Evolutionary conservation across 108 stramenopile genomes (phyloP).

Genomic region (Nitzschia inconspicua): DNA sequence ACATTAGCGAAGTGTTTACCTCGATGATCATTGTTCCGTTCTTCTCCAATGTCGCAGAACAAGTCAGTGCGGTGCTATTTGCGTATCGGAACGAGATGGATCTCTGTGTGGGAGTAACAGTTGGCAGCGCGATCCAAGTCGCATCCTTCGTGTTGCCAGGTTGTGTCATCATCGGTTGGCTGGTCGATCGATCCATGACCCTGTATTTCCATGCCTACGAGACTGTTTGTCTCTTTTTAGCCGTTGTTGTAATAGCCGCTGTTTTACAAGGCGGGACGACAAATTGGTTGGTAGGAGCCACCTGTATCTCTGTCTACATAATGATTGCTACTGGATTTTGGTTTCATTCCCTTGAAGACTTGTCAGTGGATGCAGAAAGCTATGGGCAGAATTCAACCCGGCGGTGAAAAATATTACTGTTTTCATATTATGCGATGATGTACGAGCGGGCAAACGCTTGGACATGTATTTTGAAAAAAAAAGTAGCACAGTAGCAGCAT

Average conservation of each 20-base stretch:
- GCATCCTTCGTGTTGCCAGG: slow-evolving; percentile 93
- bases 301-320: slow-evolving; percentile 69
- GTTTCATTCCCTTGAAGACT: slow-evolving; percentile 78
- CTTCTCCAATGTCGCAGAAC: slow-evolving; percentile 97
- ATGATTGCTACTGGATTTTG: slow-evolving; percentile 88
- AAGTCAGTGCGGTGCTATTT: slow-evolving; percentile 91
- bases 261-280: slow-evolving; percentile 85
- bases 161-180: slow-evolving; percentile 89
- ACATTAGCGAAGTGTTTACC: slow-evolving; percentile 89
- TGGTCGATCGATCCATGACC: slow-evolving; percentile 82
- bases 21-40: slow-evolving; percentile 94
- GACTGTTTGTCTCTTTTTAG: slow-evolving; percentile 78
- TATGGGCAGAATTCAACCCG: background rate
- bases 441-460: no score
- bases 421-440: no score
- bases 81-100: slow-evolving; percentile 97
- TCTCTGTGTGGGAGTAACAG: slow-evolving; percentile 93
- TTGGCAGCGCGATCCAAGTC: slow-evolving; percentile 95
- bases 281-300: slow-evolving; percentile 81
- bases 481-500: no score
- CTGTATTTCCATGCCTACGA: slow-evolving; percentile 88
- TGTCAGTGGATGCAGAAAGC: slow-evolving; percentile 51
- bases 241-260: slow-evolving; percentile 67
- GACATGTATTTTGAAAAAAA: no score
- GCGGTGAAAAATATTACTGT: no score